Evolutionary conservation across 345 rosid genomes (phyloP).

Genomic region (Salix dunnii): DNA sequence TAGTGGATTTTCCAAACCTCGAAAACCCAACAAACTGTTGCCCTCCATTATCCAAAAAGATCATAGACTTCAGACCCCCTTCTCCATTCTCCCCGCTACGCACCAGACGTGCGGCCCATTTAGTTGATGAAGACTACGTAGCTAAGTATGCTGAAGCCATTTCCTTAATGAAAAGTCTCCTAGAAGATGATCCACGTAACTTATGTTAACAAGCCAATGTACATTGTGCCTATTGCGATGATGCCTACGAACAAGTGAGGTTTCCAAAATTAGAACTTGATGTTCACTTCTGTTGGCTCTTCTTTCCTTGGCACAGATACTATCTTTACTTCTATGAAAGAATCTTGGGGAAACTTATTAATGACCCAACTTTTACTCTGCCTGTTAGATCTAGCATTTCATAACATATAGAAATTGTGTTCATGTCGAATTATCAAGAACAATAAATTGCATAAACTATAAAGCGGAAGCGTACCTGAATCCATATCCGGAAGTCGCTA

Average conservation of each 20-base stretch:
- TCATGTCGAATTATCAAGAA: too few species aligned
- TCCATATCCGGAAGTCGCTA: too few species aligned
- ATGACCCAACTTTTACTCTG: slow-evolving; percentile 51
- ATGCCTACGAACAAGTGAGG: slow-evolving; percentile 50
- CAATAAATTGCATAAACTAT: too few species aligned
- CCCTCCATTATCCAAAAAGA: slow-evolving; percentile 41
- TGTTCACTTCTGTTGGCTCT: slow-evolving; percentile 57
- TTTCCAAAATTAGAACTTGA: slow-evolving; percentile 49
- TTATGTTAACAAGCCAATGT: slow-evolving; percentile 52
- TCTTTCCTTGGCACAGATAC: slow-evolving; percentile 56
- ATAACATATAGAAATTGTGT: too few species aligned
- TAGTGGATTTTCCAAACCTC: slow-evolving; percentile 37
- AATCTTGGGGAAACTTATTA: slow-evolving; percentile 50
- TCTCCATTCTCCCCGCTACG: slow-evolving; percentile 24
- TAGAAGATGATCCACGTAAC: slow-evolving; percentile 53
- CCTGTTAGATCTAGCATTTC: too few species aligned
- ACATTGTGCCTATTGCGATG: slow-evolving; percentile 66
- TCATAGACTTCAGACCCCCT: slow-evolving; percentile 42
- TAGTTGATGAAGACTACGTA: slow-evolving; percentile 28
- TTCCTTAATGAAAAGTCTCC: slow-evolving; percentile 58
- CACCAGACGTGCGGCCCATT: slow-evolving; percentile 48
- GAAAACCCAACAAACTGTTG: slow-evolving; percentile 40
- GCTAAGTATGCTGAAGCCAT: slow-evolving; percentile 46
- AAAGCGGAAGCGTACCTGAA: too few species aligned
- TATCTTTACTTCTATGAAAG: slow-evolving; percentile 53